Percentiles rank a stretch among this genome's conserved stretches.
Conservation (phyloP, 1,284 basidiomycete species). For the Melanopsichium pennsylvanicum region DNA sequence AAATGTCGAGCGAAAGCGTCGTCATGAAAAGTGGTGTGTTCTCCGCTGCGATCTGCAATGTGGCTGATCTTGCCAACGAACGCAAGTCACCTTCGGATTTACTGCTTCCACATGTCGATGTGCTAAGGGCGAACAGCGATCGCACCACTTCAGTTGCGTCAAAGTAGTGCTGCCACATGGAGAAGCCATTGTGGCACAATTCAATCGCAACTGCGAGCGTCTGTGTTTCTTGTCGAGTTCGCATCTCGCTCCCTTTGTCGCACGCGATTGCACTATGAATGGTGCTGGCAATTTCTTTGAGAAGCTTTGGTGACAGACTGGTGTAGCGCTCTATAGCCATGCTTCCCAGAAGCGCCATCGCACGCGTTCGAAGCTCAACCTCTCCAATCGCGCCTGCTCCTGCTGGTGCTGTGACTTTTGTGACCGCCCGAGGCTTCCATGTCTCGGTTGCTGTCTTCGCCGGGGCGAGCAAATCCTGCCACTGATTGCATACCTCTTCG, state of each 20-base stretch:
- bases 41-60: constrained; percentile 81
- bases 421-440: neutral
- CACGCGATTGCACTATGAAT: constrained; percentile 68
- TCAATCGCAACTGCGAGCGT: constrained; percentile 79
- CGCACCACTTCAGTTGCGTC: constrained; percentile 90
- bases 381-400: neutral
- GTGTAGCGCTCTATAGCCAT: constrained; percentile 83
- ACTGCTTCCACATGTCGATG: constrained; percentile 6
- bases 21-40: constrained; percentile 94
- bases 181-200: constrained; percentile 85
- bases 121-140: constrained; percentile 76
- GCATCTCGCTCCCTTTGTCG: constrained; percentile 30
- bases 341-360: constrained; percentile 66
- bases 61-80: constrained; percentile 75
- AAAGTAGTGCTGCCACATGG: constrained; percentile 91
- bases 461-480: constrained; percentile 57
- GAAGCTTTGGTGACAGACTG: constrained; percentile 76
- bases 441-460: constrained; percentile 2
- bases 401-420: constrained; percentile 3
- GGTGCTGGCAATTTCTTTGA: constrained; percentile 84
- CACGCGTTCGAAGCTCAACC: constrained; percentile 13
- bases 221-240: constrained; percentile 68
- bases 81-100: constrained; percentile 35
- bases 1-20: constrained; percentile 87
- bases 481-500: constrained; percentile 39